A percentile compares a stretch with the other conserved stretches of the same genome.
Evolutionary conservation across 345 rosid species (phyloP).

Genomic region (Camelina neglecta): DNA sequence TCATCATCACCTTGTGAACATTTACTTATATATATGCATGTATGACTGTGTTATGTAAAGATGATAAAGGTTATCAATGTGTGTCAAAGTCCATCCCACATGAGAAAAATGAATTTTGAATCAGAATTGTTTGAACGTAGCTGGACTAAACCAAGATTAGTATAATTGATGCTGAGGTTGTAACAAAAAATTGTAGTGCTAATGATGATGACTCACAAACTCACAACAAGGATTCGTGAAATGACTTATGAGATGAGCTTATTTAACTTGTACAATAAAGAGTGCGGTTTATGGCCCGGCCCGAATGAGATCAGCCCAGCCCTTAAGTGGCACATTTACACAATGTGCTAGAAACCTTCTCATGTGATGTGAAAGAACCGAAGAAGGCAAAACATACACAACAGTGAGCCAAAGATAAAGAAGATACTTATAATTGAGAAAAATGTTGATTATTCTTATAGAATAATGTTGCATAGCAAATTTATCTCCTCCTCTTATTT

Average conservation of each 20-base stretch:
- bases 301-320: neutral
- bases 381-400: slow-evolving; percentile 3
- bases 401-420: neutral
- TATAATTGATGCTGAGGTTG: neutral
- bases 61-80: neutral
- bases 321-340: neutral
- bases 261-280: neutral
- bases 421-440: no score
- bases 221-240: neutral
- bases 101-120: neutral
- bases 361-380: slow-evolving; percentile 3
- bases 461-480: neutral
- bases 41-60: neutral
- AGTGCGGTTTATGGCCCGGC: neutral
- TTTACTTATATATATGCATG: neutral
- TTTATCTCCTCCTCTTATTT: neutral
- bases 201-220: neutral
- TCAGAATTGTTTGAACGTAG: neutral
- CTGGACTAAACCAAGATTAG: neutral
- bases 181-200: neutral
- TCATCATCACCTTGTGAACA: slow-evolving; percentile 9
- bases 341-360: neutral
- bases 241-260: neutral
- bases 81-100: neutral
- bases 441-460: neutral